Evolutionary conservation across 768 basidiomycete genomes (phyloP), one percentile per base, ranked within the genome.

Genomic region (Tephrocybe sp.): DNA sequence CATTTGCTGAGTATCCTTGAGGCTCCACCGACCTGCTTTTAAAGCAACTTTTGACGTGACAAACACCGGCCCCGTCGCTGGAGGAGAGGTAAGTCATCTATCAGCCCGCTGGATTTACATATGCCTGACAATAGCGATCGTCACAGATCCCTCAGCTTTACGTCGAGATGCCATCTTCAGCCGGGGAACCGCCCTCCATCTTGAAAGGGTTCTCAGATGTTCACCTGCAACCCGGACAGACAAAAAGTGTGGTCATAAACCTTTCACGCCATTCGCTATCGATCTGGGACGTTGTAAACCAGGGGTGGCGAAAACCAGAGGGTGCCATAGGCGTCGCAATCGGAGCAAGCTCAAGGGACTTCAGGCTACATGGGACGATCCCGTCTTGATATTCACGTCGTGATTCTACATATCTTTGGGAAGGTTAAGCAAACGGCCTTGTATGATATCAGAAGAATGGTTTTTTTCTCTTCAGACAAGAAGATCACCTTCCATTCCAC

Each of bases 191-290:
- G 4, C 82, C 82, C 0, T 69, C 69, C 53, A 72, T 70, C 38
- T 65, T 84, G 45, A 80, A 80, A 61, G 82, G 81, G 13, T 84
- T 84, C 54, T 79, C 81, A 58, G 75, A 72, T 43, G 59, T 82
- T 27, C 75, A 66, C 55, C 62, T 79, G 43, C 58, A 57, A 1
- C 72, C 75, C 0, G 77, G 76, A 9, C 67, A 76, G 53, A 74
- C 72, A 24, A 69, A 66, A 47, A 71, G 62, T 2, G 78, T 80
- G n/a, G 72, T 72, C 6, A 60, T 82, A 54, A 57, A 70, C 40
- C 67, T 83, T 18, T 73, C 76, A 4, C 70, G 78, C 18, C 78
- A 77, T 50, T 76, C 79, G 54, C 68, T 83, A 38, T 73, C 78
- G 0, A 71, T 79, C 12, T 86, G 79, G 79, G 72, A 80, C 57